Conservation (phyloP, 2,329 filamentous ascomycete genomes). For the Alternaria metachromatica region DNA sequence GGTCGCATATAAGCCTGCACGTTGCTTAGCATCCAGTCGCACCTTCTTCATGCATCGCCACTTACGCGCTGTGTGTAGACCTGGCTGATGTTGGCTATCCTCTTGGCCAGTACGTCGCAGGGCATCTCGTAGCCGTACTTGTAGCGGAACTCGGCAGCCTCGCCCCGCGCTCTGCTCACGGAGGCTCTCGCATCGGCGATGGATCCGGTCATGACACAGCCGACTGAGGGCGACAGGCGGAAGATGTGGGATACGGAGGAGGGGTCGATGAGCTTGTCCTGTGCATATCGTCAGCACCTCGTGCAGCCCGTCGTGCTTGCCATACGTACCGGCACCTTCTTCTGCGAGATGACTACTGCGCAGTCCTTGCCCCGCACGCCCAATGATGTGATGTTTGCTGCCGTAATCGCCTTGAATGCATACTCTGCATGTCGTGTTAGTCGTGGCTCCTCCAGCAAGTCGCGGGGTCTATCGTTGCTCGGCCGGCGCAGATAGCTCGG, state of each 20-base stretch:
- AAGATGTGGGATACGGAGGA: slow-evolving; percentile 97
- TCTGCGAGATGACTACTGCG: slow-evolving; percentile 96
- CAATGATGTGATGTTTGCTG: slow-evolving; percentile 98
- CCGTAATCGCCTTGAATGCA: slow-evolving; percentile 99
- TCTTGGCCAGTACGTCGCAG: slow-evolving; percentile 93
- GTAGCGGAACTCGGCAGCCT: slow-evolving; percentile 98
- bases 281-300: slow-evolving; percentile 15
- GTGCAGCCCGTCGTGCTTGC: slow-evolving; percentile 12
- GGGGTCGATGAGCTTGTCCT: slow-evolving; percentile 99
- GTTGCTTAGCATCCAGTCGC: slow-evolving; percentile 37
- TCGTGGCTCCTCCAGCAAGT: slow-evolving; percentile 7
- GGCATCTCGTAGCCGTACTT: slow-evolving; percentile 99
- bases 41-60: slow-evolving; percentile 4
- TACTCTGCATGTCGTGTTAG: slow-evolving; percentile 71
- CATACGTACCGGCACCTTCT: slow-evolving; percentile 92
- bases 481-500: slow-evolving; percentile 2
- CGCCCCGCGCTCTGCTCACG: slow-evolving; percentile 88
- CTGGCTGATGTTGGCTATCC: slow-evolving; percentile 98
- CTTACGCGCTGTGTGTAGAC: slow-evolving; percentile 96
- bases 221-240: slow-evolving; percentile 92
- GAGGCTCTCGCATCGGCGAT: slow-evolving; percentile 96
- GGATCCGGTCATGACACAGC: slow-evolving; percentile 97
- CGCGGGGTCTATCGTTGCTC: background rate
- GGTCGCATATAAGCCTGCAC: slow-evolving; percentile 93
- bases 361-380: slow-evolving; percentile 96